phyloP scores from a whole-genome alignment of 164 flowering plant genomes.

The Magnolia officinalis region DNA sequence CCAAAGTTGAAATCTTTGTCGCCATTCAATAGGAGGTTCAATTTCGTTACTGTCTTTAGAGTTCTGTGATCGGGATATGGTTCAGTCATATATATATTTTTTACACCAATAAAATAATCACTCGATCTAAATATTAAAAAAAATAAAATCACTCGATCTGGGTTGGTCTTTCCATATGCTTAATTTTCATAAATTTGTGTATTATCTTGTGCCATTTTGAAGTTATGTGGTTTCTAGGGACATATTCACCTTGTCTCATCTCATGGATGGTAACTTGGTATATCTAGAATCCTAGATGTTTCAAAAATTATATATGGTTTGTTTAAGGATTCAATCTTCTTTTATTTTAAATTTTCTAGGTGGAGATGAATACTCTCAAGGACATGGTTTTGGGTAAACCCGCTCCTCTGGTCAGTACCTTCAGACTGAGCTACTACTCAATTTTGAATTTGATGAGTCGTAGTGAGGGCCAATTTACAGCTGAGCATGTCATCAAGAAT shows the following conservation, averaged over 20 bases:
- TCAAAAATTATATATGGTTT: not conserved
- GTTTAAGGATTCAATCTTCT: not conserved
- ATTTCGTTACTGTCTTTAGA: too few species aligned
- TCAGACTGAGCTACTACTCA: constrained; percentile 93
- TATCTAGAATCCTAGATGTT: not conserved
- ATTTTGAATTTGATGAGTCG: constrained; percentile 95
- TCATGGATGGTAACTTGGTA: not conserved
- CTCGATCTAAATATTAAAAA: too few species aligned
- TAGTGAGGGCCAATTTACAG: constrained; percentile 96
- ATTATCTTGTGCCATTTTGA: not conserved
- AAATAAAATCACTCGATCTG: too few species aligned
- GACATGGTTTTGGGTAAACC: constrained; percentile 98
- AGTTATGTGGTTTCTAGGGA: not conserved
- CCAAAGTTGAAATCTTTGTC: too few species aligned
- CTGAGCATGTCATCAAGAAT: constrained; percentile 93
- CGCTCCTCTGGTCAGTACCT: constrained; percentile 95
- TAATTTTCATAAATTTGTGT: not conserved
- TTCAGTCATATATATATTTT: too few species aligned
- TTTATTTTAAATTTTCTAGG: constrained; percentile 33
- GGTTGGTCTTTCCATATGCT: too few species aligned
- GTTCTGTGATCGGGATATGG: too few species aligned
- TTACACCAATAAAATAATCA: too few species aligned
- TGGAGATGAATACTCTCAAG: constrained; percentile 89
- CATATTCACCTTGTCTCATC: not conserved
- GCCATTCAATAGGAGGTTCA: too few species aligned